Evolutionary conservation across 495 filamentous ascomycete genomes (phyloP).

Genomic region (Pseudevernia furfuracea): DNA sequence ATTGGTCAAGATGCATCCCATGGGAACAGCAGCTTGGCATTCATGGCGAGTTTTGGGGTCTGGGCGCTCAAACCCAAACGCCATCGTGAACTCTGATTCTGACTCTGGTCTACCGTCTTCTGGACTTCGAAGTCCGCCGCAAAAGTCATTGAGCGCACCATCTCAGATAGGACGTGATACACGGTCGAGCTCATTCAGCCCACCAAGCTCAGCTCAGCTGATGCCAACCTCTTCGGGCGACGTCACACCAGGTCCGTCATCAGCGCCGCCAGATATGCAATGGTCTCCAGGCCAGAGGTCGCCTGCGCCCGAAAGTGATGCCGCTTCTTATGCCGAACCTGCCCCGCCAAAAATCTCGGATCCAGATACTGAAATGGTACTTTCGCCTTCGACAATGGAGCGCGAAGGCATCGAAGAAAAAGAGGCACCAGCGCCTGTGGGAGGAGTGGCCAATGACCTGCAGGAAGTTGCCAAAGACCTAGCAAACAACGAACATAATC

Average conservation of each 20-base stretch:
- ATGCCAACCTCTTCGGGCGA: slow-evolving; percentile 15
- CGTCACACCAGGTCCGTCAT: slow-evolving; percentile 48
- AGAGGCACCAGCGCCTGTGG: slow-evolving; percentile 10
- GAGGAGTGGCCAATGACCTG: slow-evolving; percentile 17
- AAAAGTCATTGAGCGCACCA: slow-evolving; percentile 24
- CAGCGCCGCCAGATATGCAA: slow-evolving; percentile 38
- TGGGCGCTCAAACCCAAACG: slow-evolving; percentile 26
- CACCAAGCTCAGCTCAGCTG: slow-evolving; percentile 22
- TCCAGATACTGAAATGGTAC: slow-evolving; percentile 7
- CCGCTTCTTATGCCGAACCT: no score
- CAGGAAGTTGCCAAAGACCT: slow-evolving; percentile 20
- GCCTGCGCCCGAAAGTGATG: neutral
- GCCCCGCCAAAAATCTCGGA: neutral
- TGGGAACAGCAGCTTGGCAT: slow-evolving; percentile 36
- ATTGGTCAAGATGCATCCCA: slow-evolving; percentile 42
- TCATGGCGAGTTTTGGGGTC: slow-evolving; percentile 39
- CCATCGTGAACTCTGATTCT: slow-evolving; percentile 36
- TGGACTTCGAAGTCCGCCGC: slow-evolving; percentile 21
- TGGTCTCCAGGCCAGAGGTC: slow-evolving; percentile 15
- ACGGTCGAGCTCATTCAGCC: slow-evolving; percentile 35
- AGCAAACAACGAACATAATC: neutral
- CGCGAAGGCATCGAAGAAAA: slow-evolving; percentile 10
- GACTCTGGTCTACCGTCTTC: slow-evolving; percentile 38
- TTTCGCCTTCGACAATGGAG: slow-evolving; percentile 14
- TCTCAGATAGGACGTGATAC: slow-evolving; percentile 36